Percentiles rank a stretch among this genome's conserved stretches.
Evolutionary conservation across 148 eudicot species (phyloP).

Genomic region (Nepenthes gracilis): DNA sequence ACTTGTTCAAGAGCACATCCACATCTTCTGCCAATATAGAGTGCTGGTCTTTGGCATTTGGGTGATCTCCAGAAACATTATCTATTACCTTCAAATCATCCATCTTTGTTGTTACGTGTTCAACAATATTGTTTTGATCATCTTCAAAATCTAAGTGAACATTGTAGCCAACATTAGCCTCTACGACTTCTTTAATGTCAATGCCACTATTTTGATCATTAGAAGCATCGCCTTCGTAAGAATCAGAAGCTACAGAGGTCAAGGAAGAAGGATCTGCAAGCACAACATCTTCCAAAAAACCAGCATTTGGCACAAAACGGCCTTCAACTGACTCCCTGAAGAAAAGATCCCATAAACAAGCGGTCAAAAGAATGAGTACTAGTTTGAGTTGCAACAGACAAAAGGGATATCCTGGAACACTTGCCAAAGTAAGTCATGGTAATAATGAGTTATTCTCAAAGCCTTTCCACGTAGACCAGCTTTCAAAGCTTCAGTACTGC

Average conservation of each 20-base stretch:
- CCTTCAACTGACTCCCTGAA: constrained; percentile 77
- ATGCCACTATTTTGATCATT: constrained; percentile 23
- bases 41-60: constrained; percentile 39
- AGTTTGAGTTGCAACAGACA: not conserved
- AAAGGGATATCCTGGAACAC: constrained; percentile 1
- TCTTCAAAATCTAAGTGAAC: constrained; percentile 18
- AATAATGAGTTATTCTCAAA: constrained; percentile 55
- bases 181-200: constrained; percentile 24
- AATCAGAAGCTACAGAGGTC: constrained; percentile 26
- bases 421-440: constrained; percentile 73
- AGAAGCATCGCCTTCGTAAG: constrained; percentile 32
- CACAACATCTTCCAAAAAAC: constrained; percentile 64
- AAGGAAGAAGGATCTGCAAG: constrained; percentile 61
- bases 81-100: constrained; percentile 41
- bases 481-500: constrained; percentile 65
- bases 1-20: constrained; percentile 65
- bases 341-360: not conserved
- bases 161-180: constrained; percentile 17
- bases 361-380: not conserved
- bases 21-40: constrained; percentile 51
- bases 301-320: constrained; percentile 71
- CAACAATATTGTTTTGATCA: constrained; percentile 20
- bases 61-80: constrained; percentile 20
- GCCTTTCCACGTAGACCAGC: constrained; percentile 96
- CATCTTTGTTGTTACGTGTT: constrained; percentile 32